Conservation (phyloP, 176 grass and related monocot species). For the barley (Hordeum vulgare) region DNA sequence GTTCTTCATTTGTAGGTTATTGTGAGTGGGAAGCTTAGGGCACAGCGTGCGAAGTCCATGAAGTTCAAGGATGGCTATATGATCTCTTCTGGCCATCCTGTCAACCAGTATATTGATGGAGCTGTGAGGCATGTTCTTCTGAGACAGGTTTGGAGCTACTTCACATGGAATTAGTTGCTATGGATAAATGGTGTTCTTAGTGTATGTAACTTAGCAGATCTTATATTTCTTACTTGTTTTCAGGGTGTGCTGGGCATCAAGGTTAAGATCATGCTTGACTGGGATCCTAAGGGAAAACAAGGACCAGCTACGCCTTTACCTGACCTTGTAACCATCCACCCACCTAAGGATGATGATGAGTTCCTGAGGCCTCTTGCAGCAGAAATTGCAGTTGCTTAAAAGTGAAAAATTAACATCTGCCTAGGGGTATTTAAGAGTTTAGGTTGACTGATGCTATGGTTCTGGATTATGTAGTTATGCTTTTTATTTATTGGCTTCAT, state of each 20-base stretch:
- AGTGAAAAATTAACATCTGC: slow-evolving; percentile 9
- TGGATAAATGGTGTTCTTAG: neutral
- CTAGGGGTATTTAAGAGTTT: neutral
- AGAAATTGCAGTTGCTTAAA: slow-evolving; percentile 33
- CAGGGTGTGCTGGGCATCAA: slow-evolving; percentile 85
- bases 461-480: neutral
- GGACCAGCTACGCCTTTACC: slow-evolving; percentile 55
- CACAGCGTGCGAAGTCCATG: slow-evolving; percentile 72
- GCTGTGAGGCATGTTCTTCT: slow-evolving; percentile 74
- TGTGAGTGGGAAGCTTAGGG: slow-evolving; percentile 72
- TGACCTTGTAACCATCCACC: slow-evolving; percentile 69
- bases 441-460: slow-evolving; percentile 2
- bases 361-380: slow-evolving; percentile 30
- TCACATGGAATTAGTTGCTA: neutral
- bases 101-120: slow-evolving; percentile 63
- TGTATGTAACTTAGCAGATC: neutral
- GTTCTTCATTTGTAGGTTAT: slow-evolving; percentile 40
- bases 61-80: slow-evolving; percentile 93
- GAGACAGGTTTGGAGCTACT: slow-evolving; percentile 45
- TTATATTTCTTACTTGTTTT: neutral
- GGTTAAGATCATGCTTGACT: slow-evolving; percentile 85
- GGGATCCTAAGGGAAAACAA: slow-evolving; percentile 70
- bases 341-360: slow-evolving; percentile 64
- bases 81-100: slow-evolving; percentile 77
- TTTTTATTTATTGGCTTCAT: neutral